phyloP scores from a whole-genome alignment of 768 basidiomycete species.

The Botryobasidium botryosum region DNA sequence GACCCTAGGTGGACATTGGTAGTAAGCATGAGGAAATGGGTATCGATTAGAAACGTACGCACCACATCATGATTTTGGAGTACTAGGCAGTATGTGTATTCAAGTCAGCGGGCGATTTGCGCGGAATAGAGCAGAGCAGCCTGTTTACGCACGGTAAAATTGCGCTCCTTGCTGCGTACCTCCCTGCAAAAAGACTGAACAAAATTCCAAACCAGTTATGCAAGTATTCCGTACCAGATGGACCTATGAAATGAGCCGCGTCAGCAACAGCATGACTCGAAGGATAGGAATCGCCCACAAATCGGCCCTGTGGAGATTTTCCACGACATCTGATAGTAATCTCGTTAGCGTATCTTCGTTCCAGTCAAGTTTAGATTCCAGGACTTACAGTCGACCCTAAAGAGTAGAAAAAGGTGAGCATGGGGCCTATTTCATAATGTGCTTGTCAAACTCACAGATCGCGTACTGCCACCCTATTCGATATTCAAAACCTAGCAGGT shows the following conservation, averaged over 20 bases:
- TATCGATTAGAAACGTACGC: constrained; percentile 17
- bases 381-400: constrained; percentile 53
- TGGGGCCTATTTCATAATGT: neutral
- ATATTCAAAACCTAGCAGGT: neutral
- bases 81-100: neutral
- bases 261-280: neutral
- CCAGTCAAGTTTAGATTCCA: constrained; percentile 6
- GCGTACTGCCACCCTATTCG: constrained; percentile 44
- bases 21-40: too few species aligned
- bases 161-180: constrained; percentile 67
- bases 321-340: neutral
- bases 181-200: constrained; percentile 37
- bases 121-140: too few species aligned
- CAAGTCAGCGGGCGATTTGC: too few species aligned
- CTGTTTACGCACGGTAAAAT: constrained; percentile 51
- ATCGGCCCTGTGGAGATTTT: neutral
- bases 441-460: constrained; percentile 39
- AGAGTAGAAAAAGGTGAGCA: neutral
- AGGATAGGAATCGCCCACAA: neutral
- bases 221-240: neutral
- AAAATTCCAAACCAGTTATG: neutral
- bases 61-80: constrained; percentile 78
- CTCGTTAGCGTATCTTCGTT: neutral
- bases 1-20: too few species aligned
- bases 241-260: constrained; percentile 1